Evolutionary conservation across 306 rosid genomes (phyloP), one percentile per base, ranked within the genome.

Genomic region (peach (Prunus persica)): DNA sequence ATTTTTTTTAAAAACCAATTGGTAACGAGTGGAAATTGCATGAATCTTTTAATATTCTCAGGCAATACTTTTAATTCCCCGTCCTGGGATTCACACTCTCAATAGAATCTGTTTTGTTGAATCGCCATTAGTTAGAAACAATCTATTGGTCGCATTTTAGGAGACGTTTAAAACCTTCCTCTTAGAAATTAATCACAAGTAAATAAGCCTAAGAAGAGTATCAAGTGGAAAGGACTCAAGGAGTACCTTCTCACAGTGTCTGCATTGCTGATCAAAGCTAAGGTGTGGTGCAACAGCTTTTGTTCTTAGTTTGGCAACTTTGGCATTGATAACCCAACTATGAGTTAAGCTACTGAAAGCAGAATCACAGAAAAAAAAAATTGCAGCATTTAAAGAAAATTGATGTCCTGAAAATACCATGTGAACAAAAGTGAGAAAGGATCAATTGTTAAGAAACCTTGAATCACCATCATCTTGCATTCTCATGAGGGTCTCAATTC

Each of bases 171-270:
- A 34, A 34, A 34, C 41, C 41, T 34, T 34, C 6, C 7, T 51
- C 16, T 51, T 51, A 18, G 9, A 14, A 51, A 51, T 51, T 16
- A 9, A 49, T 49, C 19, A 19, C 7, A 12, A 13, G n/a, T n/a
- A 32, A 32, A 71, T 30, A 57, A 54, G 2, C 51, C 2, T 20
- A 55, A 38, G 16, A 56, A 13, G 38, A 19, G 50, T 7, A n/a
- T n/a, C 4, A 72, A 38, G 18, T 5, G 10, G 41, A 22, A 45
- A 18, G 6, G 32, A n/a, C 51, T 80, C 14, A 25, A 18, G 3
- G 30, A 19, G 49, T 82, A 94, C 98, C 98, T 90, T 90, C 81
- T 95, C 98, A 63, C 98, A 95, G 77, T 85, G 86, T 69, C 72
- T 82, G 87, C 98, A 95, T 74, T 90, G 98, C 58, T 87, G 90